Base-by-base conservation (phyloP, 2,329 filamentous ascomycete genomes). In the Volutella citrinella region DNA sequence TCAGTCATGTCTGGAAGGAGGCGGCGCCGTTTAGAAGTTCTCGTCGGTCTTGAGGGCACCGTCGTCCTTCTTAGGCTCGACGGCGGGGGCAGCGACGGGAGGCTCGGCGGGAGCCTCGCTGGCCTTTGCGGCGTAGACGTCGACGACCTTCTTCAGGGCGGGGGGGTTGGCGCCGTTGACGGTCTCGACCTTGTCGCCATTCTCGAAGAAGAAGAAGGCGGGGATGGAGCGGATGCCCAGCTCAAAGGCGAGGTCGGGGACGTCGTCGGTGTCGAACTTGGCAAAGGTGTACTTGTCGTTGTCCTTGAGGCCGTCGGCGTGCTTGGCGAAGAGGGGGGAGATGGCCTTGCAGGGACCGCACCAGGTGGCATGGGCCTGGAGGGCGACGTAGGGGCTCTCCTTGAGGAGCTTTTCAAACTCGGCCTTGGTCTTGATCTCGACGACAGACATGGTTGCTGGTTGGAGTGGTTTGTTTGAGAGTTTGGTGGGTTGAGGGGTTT, bases 271-370 rank as follows among this genome's bases (percentile, higher is more conserved):
- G 61, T 81, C 69, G 56, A 80, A 69, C 59, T 76, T 76, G 52
- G 72, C 74, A 43, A 80, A 80, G 43, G 67, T 66, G 30, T 72
- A 65, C 26, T 61, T 57, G 32, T 68, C 63, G 13, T 64, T 62
- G 16, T 62, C 43, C 36, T 54, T 44, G 44, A 52, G 46, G 20
- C 48, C 46, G 29, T 54, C 54, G 27, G 75, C 69, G 32, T 77
- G 65, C 51, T 68, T 61, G 39, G 49, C 52, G 66, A 70, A 80
- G 38, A 72, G 49, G 42, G 76, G 76, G 15, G 73, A 70, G 52
- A 80, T 79, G 48, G 64, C 62, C 59, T 75, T 76, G 72, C 77
- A 80, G 18, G 76, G 77, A 23, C 66, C 68, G 60, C 76, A 80
- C 77, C 77, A 80, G 51, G 70, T 63, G 38, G 76, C 76, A 60